A percentile compares a stretch with the other conserved stretches of the same genome.
phyloP scores from a whole-genome alignment of 305 asterid species.

The Stenogyne calaminthoides region DNA sequence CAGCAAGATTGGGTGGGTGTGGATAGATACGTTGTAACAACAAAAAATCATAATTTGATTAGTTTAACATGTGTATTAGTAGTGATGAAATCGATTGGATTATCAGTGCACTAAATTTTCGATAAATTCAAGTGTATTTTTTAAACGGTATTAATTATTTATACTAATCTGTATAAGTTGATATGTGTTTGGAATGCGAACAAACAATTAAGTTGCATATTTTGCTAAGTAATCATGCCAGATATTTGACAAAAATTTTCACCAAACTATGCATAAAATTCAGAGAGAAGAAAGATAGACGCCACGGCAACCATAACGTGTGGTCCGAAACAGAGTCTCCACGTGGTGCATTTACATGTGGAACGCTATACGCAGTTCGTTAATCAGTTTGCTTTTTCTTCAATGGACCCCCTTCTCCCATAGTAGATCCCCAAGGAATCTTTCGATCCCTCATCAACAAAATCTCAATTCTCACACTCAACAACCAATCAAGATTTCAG shows the following conservation, averaged over 20 bases:
- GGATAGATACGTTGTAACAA: background rate
- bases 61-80: no score
- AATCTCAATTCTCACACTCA: conserved; percentile 37
- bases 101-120: no score
- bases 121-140: no score
- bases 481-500: conserved; percentile 34
- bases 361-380: conserved; percentile 44
- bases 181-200: no score
- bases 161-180: no score
- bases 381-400: conserved; percentile 32
- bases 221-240: background rate
- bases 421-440: conserved; percentile 62
- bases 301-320: conserved; percentile 45
- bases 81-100: no score
- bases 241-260: background rate
- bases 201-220: background rate
- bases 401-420: conserved; percentile 44
- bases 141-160: no score
- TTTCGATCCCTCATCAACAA: conserved; percentile 46
- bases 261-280: conserved; percentile 8
- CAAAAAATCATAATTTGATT: background rate
- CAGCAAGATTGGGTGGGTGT: background rate
- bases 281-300: conserved; percentile 29
- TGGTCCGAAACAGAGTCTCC: conserved; percentile 51
- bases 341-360: conserved; percentile 52